Percentiles rank a stretch among this genome's conserved stretches.
phyloP scores from a whole-genome alignment of 306 rosid species.

The Begonia masoniana region DNA sequence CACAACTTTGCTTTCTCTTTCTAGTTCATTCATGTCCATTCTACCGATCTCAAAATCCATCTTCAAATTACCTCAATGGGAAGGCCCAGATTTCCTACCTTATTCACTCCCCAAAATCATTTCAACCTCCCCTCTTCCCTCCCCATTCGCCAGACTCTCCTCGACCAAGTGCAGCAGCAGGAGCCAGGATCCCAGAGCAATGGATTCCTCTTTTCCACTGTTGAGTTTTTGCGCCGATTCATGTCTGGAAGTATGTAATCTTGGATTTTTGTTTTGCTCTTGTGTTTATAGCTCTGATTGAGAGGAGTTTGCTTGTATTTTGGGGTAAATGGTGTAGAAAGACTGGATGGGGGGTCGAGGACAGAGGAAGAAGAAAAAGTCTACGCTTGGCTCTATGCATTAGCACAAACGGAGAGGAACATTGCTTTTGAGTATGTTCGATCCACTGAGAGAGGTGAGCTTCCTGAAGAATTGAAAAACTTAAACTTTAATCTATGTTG shows the following conservation, averaged over 20 bases:
- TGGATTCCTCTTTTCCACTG: conserved; percentile 6
- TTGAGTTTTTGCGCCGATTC: conserved; percentile 20
- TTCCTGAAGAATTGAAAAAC: neutral
- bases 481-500: too few species aligned
- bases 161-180: conserved; percentile 10
- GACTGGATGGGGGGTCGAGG: conserved; percentile 48
- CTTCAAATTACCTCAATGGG: conserved; percentile 16
- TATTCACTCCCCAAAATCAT: conserved; percentile 16
- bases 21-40: neutral
- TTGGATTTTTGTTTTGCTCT: neutral
- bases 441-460: conserved; percentile 75
- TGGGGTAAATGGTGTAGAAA: conserved; percentile 25
- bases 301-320: conserved; percentile 13
- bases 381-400: conserved; percentile 55
- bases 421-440: conserved; percentile 66
- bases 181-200: conserved; percentile 12
- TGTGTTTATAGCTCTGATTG: conserved; percentile 1
- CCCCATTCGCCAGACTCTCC: conserved; percentile 26
- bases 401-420: conserved; percentile 54
- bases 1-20: neutral
- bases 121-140: conserved; percentile 26
- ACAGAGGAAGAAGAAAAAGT: conserved; percentile 67
- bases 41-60: neutral
- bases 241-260: conserved; percentile 23
- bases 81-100: conserved; percentile 23